Percentiles rank a stretch among this genome's conserved stretches.
Evolutionary conservation across 2,329 filamentous ascomycete genomes (phyloP).

Genomic region (Blastomyces gilchristii): DNA sequence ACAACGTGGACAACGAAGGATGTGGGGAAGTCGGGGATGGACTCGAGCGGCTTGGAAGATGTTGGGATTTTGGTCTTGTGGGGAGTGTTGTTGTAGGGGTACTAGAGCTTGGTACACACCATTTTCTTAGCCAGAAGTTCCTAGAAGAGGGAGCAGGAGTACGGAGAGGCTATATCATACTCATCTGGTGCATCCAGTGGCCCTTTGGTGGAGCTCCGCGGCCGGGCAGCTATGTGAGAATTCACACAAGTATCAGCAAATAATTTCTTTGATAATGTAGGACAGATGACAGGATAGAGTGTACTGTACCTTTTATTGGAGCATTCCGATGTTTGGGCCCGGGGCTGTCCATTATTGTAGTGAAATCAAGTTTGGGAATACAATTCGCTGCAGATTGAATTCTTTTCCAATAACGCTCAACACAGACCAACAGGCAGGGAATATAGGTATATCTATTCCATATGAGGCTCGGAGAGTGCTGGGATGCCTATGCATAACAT

Average conservation of each 20-base stretch:
- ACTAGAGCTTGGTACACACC: background rate
- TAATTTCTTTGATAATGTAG: slow-evolving; percentile 10
- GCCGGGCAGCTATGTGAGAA: slow-evolving; percentile 27
- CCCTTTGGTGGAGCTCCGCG: slow-evolving; percentile 55
- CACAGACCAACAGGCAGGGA: background rate
- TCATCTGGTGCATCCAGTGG: slow-evolving; percentile 62
- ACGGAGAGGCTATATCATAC: slow-evolving; percentile 36
- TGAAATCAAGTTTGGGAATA: background rate
- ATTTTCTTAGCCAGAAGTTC: background rate
- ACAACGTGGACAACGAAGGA: background rate
- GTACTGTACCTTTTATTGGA: slow-evolving; percentile 26
- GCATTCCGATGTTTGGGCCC: slow-evolving; percentile 26
- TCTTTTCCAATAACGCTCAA: background rate
- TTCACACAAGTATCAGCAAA: slow-evolving; percentile 9
- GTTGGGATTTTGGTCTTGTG: background rate
- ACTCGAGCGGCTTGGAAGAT: background rate
- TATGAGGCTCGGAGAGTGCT: background rate
- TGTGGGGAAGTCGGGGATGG: background rate
- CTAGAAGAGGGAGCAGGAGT: background rate
- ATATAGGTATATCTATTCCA: background rate
- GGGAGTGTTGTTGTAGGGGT: background rate
- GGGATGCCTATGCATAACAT: background rate
- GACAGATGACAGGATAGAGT: background rate
- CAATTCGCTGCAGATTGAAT: background rate
- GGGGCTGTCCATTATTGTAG: slow-evolving; percentile 18